Base-by-base conservation (phyloP, 2,329 filamentous ascomycete genomes). In the Cordyceps militaris region DNA sequence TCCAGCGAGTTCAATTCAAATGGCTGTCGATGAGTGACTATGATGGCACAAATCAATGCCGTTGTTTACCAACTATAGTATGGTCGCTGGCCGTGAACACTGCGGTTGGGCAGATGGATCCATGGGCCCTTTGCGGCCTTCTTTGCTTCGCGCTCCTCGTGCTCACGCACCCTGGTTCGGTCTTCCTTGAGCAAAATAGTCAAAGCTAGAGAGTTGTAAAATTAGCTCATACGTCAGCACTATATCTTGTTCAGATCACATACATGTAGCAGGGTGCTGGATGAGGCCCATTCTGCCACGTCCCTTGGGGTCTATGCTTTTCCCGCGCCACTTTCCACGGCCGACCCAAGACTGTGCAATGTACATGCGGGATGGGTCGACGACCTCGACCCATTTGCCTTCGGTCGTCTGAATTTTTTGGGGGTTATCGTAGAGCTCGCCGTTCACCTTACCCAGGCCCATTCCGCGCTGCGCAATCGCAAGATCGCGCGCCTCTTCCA, bases 291-390 rank as follows among this genome's bases (percentile, higher is more conserved):
- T 81, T 58, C 82, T 78, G 34, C 91, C 91, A 68, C 89, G 81
- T 3, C 91, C 91, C 62, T 93, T 85, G 71, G 86, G 87, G 64
- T 92, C 87, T 6, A 82, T 75, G 47, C 78, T 76, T 60, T 73
- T 74, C 26, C 71, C 73, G 59, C 81, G 80, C 71, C 79, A 87
- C 1, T 80, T 78, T 0, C 90, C 89, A 62, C 88, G 86, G 56
- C 89, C 90, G 46, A 96, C 91, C 93, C 93, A 99, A 4, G 92
- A 91, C 74, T 97, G 85, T 56, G 91, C 88, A 64, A 99, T 82
- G 71, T 97, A 99, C 63, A 97, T 87, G 59, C 82, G 82, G n/a
- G 88, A 88, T 1, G 86, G 85, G 66, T 97, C 88, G 30, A 73
- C 73, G 24, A 96, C 80, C 40, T 82, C 79, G 63, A 91, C 77